Conservation (phyloP, 352 stramenopile genomes). For the Phytophthora boehmeriae region DNA sequence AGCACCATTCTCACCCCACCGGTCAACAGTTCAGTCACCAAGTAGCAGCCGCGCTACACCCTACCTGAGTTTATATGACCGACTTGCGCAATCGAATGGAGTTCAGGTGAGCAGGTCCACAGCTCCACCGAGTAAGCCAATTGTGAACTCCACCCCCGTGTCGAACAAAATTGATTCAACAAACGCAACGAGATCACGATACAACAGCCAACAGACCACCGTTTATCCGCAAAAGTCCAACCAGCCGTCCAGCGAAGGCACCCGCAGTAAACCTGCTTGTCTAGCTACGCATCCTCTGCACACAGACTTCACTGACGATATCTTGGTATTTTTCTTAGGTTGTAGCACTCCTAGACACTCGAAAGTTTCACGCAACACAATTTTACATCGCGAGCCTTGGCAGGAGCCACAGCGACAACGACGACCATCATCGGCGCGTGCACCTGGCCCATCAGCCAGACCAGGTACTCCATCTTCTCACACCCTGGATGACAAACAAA, state of each 20-base stretch:
- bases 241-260: conserved; percentile 18
- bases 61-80: conserved; percentile 77
- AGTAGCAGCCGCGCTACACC: conserved; percentile 23
- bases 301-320: conserved; percentile 1
- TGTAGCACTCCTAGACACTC: conserved; percentile 5
- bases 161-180: conserved; percentile 8
- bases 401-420: conserved; percentile 24
- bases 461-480: conserved; percentile 7
- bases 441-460: conserved; percentile 3
- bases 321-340: conserved; percentile 1
- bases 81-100: conserved; percentile 57
- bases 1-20: conserved; percentile 12
- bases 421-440: conserved; percentile 4
- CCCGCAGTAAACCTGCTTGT: conserved; percentile 15
- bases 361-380: conserved; percentile 9
- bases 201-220: conserved; percentile 10
- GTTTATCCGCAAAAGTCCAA: conserved; percentile 4
- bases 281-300: neutral
- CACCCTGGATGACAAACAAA: conserved; percentile 60
- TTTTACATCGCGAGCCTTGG: conserved; percentile 13
- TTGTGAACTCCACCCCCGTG: conserved; percentile 23
- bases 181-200: conserved; percentile 1
- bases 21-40: conserved; percentile 19
- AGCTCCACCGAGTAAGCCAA: conserved; percentile 43
- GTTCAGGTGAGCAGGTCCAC: conserved; percentile 36